These are phyloP conservation scores for Globisporangium uncinulatum DNA, from an alignment of 352 stramenopile genomes.

Conservation along the genomic window DNA sequence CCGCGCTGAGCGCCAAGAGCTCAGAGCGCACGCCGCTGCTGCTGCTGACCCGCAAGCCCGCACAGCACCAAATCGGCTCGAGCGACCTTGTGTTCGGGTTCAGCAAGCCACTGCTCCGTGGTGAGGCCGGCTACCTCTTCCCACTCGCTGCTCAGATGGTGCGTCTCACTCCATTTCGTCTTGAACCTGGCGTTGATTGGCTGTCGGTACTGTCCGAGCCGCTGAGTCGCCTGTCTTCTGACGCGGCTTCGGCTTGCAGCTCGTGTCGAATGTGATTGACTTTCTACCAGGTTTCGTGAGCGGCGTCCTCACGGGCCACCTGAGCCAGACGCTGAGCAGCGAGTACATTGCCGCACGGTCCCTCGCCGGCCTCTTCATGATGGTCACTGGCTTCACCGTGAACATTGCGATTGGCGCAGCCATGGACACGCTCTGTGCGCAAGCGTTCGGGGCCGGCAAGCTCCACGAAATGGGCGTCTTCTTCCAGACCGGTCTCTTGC, in stretches of 20 bases:
- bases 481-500: constrained; percentile 73
- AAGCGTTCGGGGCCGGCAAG: constrained; percentile 83
- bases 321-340: constrained; percentile 51
- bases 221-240: too few species aligned
- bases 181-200: too few species aligned
- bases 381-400: constrained; percentile 78
- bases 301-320: constrained; percentile 61
- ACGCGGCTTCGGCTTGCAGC: constrained; percentile 10
- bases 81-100: constrained; percentile 20
- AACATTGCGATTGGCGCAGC: constrained; percentile 80
- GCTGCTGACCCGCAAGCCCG: neutral
- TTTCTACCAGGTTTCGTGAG: constrained; percentile 62
- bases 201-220: too few species aligned
- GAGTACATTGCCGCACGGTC: constrained; percentile 75
- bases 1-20: neutral
- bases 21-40: constrained; percentile 8
- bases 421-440: constrained; percentile 87
- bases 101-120: constrained; percentile 15
- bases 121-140: constrained; percentile 22
- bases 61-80: too few species aligned
- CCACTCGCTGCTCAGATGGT: constrained; percentile 32
- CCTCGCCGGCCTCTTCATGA: constrained; percentile 75
- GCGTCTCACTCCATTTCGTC: neutral
- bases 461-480: constrained; percentile 83
- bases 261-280: constrained; percentile 65